Percentiles rank a stretch among this genome's conserved stretches.
Evolutionary conservation across 1,284 basidiomycete species (phyloP).

Genomic region (Ceraceosorus bombacis): DNA sequence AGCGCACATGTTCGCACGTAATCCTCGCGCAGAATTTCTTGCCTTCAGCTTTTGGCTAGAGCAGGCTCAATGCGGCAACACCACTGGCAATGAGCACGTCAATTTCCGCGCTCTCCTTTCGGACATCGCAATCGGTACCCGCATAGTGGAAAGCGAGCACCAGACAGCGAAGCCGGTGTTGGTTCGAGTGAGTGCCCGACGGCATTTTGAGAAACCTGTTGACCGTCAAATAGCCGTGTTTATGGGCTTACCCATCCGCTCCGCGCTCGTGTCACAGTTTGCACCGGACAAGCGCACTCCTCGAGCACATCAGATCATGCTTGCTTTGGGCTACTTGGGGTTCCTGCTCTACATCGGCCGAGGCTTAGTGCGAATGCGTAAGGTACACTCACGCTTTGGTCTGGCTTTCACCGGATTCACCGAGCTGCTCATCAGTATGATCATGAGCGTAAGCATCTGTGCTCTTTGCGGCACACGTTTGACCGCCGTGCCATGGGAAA

Average conservation of each 20-base stretch:
- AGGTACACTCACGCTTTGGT: constrained; percentile 80
- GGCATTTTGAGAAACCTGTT: neutral
- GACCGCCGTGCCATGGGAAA: constrained; percentile 76
- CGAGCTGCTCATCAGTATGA: constrained; percentile 80
- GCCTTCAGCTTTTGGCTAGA: constrained; percentile 42
- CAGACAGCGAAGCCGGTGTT: neutral
- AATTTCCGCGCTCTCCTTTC: neutral
- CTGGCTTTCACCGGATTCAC: constrained; percentile 86
- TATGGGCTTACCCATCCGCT: neutral
- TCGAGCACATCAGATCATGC: constrained; percentile 52
- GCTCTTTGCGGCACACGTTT: constrained; percentile 74
- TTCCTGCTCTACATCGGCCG: constrained; percentile 71
- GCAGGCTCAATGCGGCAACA: constrained; percentile 3
- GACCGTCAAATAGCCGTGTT: neutral
- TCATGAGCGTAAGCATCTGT: constrained; percentile 85
- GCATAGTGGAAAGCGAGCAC: neutral
- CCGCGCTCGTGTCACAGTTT: neutral
- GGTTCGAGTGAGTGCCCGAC: neutral
- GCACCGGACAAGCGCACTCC: constrained; percentile 3
- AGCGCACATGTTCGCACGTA: constrained; percentile 40
- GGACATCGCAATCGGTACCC: neutral
- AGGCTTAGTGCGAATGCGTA: constrained; percentile 56
- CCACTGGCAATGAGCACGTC: neutral
- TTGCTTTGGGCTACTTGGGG: constrained; percentile 70
- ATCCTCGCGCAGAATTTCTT: constrained; percentile 42